These are phyloP conservation scores for Zygosaccharomyces siamensis DNA, from an alignment of 805 yeast genomes.

Conservation along the genomic window DNA sequence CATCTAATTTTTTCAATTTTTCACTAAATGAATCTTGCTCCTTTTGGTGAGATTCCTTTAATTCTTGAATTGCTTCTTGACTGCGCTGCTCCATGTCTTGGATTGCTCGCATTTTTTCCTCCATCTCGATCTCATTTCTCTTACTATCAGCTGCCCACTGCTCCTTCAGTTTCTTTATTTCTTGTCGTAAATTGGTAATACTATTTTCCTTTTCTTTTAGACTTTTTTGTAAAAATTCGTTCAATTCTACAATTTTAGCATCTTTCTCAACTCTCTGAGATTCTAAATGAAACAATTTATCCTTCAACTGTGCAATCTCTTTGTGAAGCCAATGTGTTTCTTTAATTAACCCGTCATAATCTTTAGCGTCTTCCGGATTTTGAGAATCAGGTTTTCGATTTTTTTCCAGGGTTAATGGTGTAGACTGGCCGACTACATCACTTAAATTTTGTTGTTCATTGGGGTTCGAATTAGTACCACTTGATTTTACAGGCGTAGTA, in stretches of 20 bases:
- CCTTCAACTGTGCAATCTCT: constrained; percentile 12
- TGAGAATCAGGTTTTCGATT: background rate
- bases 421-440: constrained; percentile 22
- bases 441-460: constrained; percentile 13
- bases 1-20: constrained; percentile 4
- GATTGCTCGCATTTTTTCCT: constrained; percentile 1
- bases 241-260: constrained; percentile 1
- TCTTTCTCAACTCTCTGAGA: constrained; percentile 3
- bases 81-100: background rate
- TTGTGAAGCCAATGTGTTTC: constrained; percentile 8
- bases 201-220: constrained; percentile 2
- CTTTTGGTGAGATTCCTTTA: constrained; percentile 1
- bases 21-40: constrained; percentile 5
- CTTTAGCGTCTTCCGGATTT: background rate
- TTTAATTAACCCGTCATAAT: constrained; percentile 1
- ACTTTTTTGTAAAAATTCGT: background rate
- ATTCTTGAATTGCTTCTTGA: constrained; percentile 9
- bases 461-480: constrained; percentile 3
- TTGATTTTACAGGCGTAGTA: constrained; percentile 18
- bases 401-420: constrained; percentile 17
- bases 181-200: background rate
- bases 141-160: constrained; percentile 1
- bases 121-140: background rate
- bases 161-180: constrained; percentile 5
- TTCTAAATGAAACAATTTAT: constrained; percentile 3